Evolutionary conservation across 2,329 filamentous ascomycete species (phyloP), one percentile per base, ranked within the genome.

Genomic region (Monosporascus sp.): DNA sequence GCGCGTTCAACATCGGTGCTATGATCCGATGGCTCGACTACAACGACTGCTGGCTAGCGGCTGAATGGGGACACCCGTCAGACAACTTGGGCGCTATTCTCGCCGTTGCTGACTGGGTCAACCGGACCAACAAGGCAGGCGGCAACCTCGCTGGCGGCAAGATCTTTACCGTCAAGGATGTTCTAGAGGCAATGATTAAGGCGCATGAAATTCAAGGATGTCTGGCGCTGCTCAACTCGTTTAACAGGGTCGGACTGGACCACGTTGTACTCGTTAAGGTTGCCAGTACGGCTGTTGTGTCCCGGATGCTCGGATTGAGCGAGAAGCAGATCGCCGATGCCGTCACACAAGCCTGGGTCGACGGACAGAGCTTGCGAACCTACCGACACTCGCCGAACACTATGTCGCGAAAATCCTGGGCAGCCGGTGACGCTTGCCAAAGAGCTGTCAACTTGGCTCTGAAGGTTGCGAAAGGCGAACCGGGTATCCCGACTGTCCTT

Each of bases 1-100:
- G 88, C 58, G 94, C 94, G 60, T 97, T 99, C 84, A 97, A 97
- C 81, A 97, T 99, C 65, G 94, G 94, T 65, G 89, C 94, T 67
- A 96, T 96, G 87, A 96, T 99, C 77, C 84, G 94, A 70, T 99
- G 94, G 94, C 84, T 99, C 67, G 94, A 99, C 78, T 99, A 97
- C 83, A 99, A 99, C 74, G 94, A 99, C 82, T 97, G 94, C 84
- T 99, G 93, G 94, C 81, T 97, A 60, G 94, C 93, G 45, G 94
- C 94, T 53, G 94, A 99, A 78, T 99, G 94, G 94, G 94, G 94
- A 54, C 94, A 99, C 74, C 94, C 94, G 57, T 97, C 92, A 5
- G 94, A 99, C 79, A 99, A 99, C 80, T 75, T 99, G 63, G 94
- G 94, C 59, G 94, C 93, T 66, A 99, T 99, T 70, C 84, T 99